phyloP scores from a whole-genome alignment of 2,329 filamentous ascomycete species.

The Elsinoe arachidis region DNA sequence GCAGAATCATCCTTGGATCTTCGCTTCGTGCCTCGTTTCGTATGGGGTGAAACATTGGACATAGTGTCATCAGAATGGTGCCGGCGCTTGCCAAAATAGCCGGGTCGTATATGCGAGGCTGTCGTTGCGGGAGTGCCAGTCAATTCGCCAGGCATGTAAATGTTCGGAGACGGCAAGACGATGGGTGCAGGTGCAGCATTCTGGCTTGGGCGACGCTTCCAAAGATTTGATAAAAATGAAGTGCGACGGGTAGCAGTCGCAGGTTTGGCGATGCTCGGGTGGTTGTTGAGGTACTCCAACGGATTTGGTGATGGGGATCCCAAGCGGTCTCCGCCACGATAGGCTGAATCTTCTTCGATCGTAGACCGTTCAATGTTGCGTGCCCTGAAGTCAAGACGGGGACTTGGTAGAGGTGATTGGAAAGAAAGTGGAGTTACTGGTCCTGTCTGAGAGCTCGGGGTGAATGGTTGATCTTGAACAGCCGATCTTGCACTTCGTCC shows the following conservation, averaged over 20 bases:
- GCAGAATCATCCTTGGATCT: not conserved
- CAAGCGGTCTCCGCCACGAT: not conserved
- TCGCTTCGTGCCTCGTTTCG: not conserved
- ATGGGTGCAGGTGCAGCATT: not conserved
- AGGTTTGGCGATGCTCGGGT: not conserved
- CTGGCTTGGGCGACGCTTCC: not conserved
- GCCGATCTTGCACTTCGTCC: not conserved
- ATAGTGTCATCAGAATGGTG: not conserved
- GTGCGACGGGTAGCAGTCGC: not conserved
- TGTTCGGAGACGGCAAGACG: not conserved
- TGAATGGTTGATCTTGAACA: not conserved
- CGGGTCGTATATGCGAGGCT: not conserved
- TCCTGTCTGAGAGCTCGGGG: not conserved
- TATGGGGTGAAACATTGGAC: not conserved
- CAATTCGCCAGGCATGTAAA: not conserved
- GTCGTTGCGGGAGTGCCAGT: not conserved
- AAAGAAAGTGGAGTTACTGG: not conserved
- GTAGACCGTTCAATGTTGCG: conserved; percentile 7
- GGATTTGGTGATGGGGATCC: not conserved
- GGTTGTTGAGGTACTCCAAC: not conserved
- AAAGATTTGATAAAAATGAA: conserved; percentile 4
- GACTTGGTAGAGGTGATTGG: conserved; percentile 2
- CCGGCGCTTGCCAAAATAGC: not conserved
- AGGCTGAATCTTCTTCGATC: not conserved
- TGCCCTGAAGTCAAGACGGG: not conserved